Base-by-base conservation (phyloP, 306 rosid species). In the Cucumis hystrix region DNA sequence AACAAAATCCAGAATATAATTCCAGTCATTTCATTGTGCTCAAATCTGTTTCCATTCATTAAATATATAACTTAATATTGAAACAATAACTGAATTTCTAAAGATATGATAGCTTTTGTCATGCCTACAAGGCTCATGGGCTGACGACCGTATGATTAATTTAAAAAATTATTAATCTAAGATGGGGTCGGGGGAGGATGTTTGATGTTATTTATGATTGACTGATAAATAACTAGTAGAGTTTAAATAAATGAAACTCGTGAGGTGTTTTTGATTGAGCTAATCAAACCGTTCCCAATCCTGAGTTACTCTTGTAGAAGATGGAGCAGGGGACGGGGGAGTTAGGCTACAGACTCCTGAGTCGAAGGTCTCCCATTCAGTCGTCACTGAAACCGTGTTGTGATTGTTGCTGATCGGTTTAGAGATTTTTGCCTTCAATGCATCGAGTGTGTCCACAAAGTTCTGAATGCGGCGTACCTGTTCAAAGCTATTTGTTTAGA, bases 391-490 rank as follows among this genome's bases (percentile, higher is more conserved):
- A 81, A 79, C 90, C 49, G 91, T 78, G 52, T 84, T 87, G 77
- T 81, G 84, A 78, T 58, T 81, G 79, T 76, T 85, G 81, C 81
- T 65, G 68, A 14, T 40, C 6, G 91, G 89, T 21, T 83, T 86
- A 73, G 88, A 78, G 87, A 88, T 90, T 84, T 84, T 86, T 47
- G 41, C 87, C 82, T 87, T 93, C 25, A 91, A 83, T 52, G 83
- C 62, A 71, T 93, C 97, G 67, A 93, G 41, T 7, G 78, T 74
- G 79, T 93, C 97, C 71, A 93, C 97, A 0, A 83, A 80, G 72
- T 84, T 80, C 90, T 91, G 98, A 80, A 91, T 88, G 15, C 94
- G 93, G 5, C 84, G 87, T 37, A 94, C 97, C 98, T 91, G 89
- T 79, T 59, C 21, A 80, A 81, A 82, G 49, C 64, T 16, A 8